Evolutionary conservation across 495 filamentous ascomycete genomes (phyloP), one percentile per base, ranked within the genome.

Genomic region (Letharia columbiana): DNA sequence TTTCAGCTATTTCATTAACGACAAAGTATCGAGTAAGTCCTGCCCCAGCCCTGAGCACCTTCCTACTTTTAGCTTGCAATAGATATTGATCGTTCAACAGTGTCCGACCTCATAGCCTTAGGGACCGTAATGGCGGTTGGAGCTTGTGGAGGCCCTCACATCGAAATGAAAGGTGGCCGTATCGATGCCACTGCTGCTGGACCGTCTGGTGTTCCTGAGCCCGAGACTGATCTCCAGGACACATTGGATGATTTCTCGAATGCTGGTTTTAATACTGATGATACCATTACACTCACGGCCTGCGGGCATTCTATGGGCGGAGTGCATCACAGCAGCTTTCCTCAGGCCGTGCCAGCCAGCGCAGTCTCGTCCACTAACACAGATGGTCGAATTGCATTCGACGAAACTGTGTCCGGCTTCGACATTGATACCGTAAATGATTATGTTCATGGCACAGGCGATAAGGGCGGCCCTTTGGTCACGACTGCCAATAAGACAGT

Each of bases 281-380:
- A 87, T 67, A 86, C 86, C 81, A 86, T 88, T 58, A 79, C 82
- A 66, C 75, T 85, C 60, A 80, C 79, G 15, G 85, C 84, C 23
- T 88, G 85, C 65, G 85, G 85, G 2, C 85, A 88, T 70, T 81
- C 82, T 4, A 74, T 88, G 42, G 85, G 85, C 33, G 82, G 83
- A 28, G 84, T 87, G 10, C 86, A 88, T 72, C 77, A 76, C 9
- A 70, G 65, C 13, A 77, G 83, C 64, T 86, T 86, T 67, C 80
- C 83, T 2, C 73, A 80, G 23, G 80, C 86, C 52, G 80, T 86
- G 3, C 74, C 80, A 3, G 56, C 61, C n/a, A 64, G 65, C 37
- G 76, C 78, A 8, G 73, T 76, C n/a, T 77, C 77, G 10, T 68
- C 72, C n/a, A 77, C 83, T 47, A 83, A 81, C 44, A 77, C 80